Conservation (phyloP, 768 basidiomycete genomes). For the Trametopsis cervina region DNA sequence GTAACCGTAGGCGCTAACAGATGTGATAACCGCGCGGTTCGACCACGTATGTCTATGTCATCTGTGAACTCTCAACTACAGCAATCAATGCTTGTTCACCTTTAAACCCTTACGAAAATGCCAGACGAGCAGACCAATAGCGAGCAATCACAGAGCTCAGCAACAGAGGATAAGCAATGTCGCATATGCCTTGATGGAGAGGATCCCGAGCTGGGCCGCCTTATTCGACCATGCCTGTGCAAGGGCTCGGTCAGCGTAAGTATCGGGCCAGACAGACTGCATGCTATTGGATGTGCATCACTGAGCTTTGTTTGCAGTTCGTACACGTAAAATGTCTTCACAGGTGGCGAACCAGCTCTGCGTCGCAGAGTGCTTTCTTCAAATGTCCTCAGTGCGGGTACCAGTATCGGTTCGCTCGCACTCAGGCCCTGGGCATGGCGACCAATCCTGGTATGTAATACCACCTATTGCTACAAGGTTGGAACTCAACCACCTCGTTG, state of each 20-base stretch:
- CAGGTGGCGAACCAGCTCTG: constrained; percentile 61
- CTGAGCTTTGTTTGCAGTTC: constrained; percentile 35
- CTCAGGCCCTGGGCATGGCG: constrained; percentile 61
- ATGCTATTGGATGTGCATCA: neutral
- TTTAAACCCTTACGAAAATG: constrained; percentile 3
- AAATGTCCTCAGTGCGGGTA: constrained; percentile 77
- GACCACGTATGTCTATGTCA: neutral
- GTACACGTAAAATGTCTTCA: constrained; percentile 78
- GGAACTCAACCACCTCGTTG: neutral
- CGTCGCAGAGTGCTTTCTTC: constrained; percentile 65
- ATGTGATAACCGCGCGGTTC: neutral
- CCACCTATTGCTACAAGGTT: too few species aligned
- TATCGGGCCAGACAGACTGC: constrained; percentile 11
- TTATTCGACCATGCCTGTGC: constrained; percentile 79
- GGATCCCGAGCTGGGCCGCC: constrained; percentile 56
- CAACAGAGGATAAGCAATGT: constrained; percentile 39
- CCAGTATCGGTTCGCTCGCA: constrained; percentile 69
- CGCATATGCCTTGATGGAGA: constrained; percentile 79
- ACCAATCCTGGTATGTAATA: constrained; percentile 70
- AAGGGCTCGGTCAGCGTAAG: constrained; percentile 70
- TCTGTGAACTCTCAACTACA: too few species aligned
- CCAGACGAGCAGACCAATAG: constrained; percentile 3
- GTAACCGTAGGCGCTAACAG: neutral
- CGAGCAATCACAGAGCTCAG: neutral
- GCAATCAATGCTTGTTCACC: neutral